phyloP scores from a whole-genome alignment of 305 asterid genomes.

The Fraxinus velutina region DNA sequence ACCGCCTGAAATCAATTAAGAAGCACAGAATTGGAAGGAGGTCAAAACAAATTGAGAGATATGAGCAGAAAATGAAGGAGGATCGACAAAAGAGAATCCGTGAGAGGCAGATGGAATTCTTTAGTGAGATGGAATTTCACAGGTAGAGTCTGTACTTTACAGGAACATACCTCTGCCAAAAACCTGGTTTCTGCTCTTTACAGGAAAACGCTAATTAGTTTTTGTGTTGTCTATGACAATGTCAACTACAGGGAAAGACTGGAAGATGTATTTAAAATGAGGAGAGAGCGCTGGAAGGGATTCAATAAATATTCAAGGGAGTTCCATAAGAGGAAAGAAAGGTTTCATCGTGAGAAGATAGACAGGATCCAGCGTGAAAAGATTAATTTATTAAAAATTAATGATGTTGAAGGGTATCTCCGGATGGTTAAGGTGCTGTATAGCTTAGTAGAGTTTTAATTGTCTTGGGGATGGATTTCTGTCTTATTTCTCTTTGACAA shows the following conservation, averaged over 20 bases:
- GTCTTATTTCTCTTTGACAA: conserved; percentile 15
- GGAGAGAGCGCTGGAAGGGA: conserved; percentile 95
- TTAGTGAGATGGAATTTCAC: conserved; percentile 88
- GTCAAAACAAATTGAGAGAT: conserved; percentile 90
- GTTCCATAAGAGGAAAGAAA: conserved; percentile 96
- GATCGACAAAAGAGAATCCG: conserved; percentile 91
- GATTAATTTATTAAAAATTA: conserved; percentile 87
- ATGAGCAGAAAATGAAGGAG: conserved; percentile 98
- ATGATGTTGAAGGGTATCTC: conserved; percentile 98
- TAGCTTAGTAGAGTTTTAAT: conserved; percentile 11
- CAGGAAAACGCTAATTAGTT: not conserved
- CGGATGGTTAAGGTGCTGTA: conserved; percentile 92
- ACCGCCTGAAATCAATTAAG: conserved; percentile 78
- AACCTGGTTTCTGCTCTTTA: conserved; percentile 23
- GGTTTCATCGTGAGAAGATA: conserved; percentile 93
- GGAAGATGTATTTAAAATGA: conserved; percentile 84
- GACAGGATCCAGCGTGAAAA: conserved; percentile 99
- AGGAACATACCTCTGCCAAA: conserved; percentile 10
- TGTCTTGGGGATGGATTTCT: conserved; percentile 7
- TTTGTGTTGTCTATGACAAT: conserved; percentile 20
- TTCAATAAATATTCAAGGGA: conserved; percentile 78
- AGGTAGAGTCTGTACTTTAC: conserved; percentile 46
- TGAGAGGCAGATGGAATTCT: conserved; percentile 96
- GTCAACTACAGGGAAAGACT: conserved; percentile 70
- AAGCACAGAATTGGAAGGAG: conserved; percentile 95